These are phyloP conservation scores for Penicillium sp. DNA, from an alignment of 2,329 filamentous ascomycete genomes.

Conservation along the genomic window DNA sequence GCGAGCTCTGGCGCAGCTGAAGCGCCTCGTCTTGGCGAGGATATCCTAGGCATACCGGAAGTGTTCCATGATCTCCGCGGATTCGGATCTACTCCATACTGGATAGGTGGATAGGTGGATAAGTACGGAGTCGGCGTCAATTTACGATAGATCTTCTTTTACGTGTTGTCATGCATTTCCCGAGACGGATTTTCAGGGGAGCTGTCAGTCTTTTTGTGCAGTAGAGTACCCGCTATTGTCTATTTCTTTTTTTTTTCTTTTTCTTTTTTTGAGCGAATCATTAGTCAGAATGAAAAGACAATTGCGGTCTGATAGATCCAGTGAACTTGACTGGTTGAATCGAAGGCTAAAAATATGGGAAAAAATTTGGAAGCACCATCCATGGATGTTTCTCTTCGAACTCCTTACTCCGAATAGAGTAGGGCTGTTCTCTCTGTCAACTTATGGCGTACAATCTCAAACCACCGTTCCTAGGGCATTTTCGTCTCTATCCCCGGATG, in stretches of 20 bases:
- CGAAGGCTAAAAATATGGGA: not conserved
- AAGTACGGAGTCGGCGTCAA: not conserved
- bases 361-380: not conserved
- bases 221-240: not conserved
- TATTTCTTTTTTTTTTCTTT: not conserved
- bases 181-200: not conserved
- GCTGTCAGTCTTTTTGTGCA: constrained; percentile 4
- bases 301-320: constrained; percentile 24
- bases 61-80: not conserved
- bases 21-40: not conserved
- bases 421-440: not conserved
- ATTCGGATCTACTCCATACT: not conserved
- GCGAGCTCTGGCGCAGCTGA: constrained; percentile 2
- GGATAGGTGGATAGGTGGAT: not conserved
- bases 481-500: constrained; percentile 13
- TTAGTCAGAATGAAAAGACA: not conserved
- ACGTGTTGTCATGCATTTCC: not conserved
- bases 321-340: constrained; percentile 16
- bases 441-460: constrained; percentile 19
- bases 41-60: not conserved
- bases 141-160: constrained; percentile 3
- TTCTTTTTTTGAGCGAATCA: constrained; percentile 14
- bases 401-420: not conserved
- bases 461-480: constrained; percentile 14
- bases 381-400: not conserved